Evolutionary conservation across 129 eudicot species (phyloP), one percentile per base, ranked within the genome.

Genomic region (Sambucus nigra): DNA sequence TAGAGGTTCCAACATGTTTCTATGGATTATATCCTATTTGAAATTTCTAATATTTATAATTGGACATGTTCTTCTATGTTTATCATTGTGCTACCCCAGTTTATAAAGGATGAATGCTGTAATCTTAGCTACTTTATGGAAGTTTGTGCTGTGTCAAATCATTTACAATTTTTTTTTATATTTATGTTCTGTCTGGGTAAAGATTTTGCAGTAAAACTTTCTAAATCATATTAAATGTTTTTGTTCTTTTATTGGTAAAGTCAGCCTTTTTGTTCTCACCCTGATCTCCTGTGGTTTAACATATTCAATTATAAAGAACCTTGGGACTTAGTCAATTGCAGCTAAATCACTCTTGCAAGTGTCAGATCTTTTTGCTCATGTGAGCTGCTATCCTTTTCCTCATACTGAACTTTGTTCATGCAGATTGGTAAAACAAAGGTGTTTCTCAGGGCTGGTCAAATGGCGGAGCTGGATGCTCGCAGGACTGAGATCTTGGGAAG

Each of bases 391-490:
- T 13, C 26, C 1, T 25, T 9, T n/a, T n/a, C n/a, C 20, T 15
- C 10, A 46, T 26, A 18, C 51, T 56, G 25, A 47, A 48, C 11
- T 51, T 50, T 83, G 51, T 22, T 49, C 51, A 41, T 70, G 76
- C 86, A 87, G 96, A 87, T 87, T 64, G 96, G 96, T 63, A 87
- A 82, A 60, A 92, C 94, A 46, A 92, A 92, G 67, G 96, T 92
- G 39, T 92, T 92, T 67, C 73, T 92, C 58, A 82, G 99, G 68
- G 99, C 99, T 22, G 99, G 99, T 38, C 99, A 92, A 76, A 82
- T 92, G 96, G 99, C 99, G 2, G 99, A 92, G 64, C 84, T 92
- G 28, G 99, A 92, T 75, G 83, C 94, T 52, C 94, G 94, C 8
- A 75, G 99, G 54, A 86, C 71, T 46, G 94, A 82, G 71, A 94